phyloP scores from a whole-genome alignment of 345 rosid species.

The Eucalyptus fibrosa region DNA sequence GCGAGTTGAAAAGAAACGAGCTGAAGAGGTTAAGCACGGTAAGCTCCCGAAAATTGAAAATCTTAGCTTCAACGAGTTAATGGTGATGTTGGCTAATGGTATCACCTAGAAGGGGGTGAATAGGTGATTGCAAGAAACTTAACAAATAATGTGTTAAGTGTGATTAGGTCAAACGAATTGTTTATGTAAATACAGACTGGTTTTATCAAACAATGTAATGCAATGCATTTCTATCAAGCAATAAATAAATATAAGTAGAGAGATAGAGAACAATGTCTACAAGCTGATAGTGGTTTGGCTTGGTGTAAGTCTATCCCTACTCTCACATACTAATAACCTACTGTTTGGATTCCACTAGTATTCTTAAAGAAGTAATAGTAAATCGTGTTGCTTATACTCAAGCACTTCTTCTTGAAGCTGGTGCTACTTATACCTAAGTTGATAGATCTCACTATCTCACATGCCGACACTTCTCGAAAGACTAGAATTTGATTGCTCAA shows the following conservation, averaged over 20 bases:
- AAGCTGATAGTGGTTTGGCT: not conserved
- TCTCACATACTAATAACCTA: not conserved
- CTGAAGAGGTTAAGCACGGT: not conserved
- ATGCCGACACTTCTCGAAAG: not conserved
- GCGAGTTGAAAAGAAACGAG: conserved; percentile 12
- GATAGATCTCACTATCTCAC: not conserved
- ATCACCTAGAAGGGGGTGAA: not conserved
- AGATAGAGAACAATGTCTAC: not conserved
- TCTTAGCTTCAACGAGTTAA: not conserved
- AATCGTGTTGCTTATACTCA: too few relatives aligned
- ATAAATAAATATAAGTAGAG: too few relatives aligned
- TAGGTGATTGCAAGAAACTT: not conserved
- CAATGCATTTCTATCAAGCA: not conserved
- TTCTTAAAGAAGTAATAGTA: too few relatives aligned
- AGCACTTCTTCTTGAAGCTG: not conserved
- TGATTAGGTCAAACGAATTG: too few relatives aligned
- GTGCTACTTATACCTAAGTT: too few relatives aligned
- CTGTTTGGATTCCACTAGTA: not conserved
- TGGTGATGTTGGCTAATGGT: not conserved
- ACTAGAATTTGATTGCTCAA: not conserved
- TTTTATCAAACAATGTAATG: too few relatives aligned
- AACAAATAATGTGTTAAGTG: not conserved
- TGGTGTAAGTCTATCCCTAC: not conserved
- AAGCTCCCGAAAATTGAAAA: not conserved
- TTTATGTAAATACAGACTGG: not conserved